Base-by-base conservation (phyloP, 1,284 basidiomycete species). In the Cystobasidium slooffiae region DNA sequence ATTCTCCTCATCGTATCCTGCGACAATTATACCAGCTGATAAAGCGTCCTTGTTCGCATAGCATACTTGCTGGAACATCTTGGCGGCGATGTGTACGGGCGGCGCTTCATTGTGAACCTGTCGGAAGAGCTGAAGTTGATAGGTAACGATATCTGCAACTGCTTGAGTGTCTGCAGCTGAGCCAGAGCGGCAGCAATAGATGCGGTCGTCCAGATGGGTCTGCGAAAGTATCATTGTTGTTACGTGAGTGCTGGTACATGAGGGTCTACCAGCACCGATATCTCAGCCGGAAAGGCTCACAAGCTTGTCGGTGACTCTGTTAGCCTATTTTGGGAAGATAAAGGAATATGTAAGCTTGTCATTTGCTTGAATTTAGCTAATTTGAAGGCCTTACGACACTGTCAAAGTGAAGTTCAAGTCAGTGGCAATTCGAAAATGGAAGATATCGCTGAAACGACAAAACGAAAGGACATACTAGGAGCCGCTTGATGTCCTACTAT, bases 11-110 rank as follows among this genome's bases (percentile, higher is more conserved):
- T 99, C 97, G 94, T 96, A 99, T 0, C 97, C 97, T 16, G 92
- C 97, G 24, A 98, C 94, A 80, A 99, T 99, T 83, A 99, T 97
- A 39, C 97, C 96, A 0, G 97, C 97, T 52, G 87, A 89, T 49
- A 99, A 84, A 3, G 83, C 83, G 37, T 94, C 93, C 85, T 99
- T 99, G 86, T 97, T 98, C 75, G 90, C 87, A 83, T 99, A 99
- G 83, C 94, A 95, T 65, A 99, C 79, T 76, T 88, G 88, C 82
- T 98, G 90, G 85, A 99, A 97, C 76, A 93, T 78, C 9, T 89
- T 88, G 0, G 94, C 93, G 0, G 93, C 91, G 10, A 88, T 88
- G 76, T 91, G 88, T 1, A 97, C 94, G 5, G 92, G 85, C 0
- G 95, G 94, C 6, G 88, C 84, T 51, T 84, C 82, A 65, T 88